phyloP scores from a whole-genome alignment of 495 filamentous ascomycete species.

The Oidiodendron maius region DNA sequence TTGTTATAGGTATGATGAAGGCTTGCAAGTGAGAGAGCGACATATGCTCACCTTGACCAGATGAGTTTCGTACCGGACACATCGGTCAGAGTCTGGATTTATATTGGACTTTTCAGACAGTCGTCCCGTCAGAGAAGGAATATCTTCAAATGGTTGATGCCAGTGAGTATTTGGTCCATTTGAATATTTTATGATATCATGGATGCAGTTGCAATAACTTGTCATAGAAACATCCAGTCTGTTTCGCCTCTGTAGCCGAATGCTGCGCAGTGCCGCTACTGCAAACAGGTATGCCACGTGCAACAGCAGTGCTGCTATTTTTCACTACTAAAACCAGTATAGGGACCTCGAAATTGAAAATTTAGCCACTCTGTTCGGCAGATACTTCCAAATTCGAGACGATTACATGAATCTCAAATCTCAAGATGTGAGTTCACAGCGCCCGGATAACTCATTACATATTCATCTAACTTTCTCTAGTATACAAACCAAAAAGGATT shows the following conservation, averaged over 20 bases:
- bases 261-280: conserved; percentile 20
- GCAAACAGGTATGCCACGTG: too few relatives aligned
- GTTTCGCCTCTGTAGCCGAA: conserved; percentile 24
- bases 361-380: background rate
- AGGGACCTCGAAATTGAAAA: conserved; percentile 6
- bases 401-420: background rate
- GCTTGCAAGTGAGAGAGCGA: too few relatives aligned
- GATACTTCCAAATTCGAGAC: background rate
- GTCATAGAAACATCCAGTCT: conserved; percentile 32
- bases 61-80: conserved; percentile 16
- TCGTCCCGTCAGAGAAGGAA: conserved; percentile 25
- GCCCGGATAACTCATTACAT: too few relatives aligned
- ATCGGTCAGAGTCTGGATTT: conserved; percentile 34
- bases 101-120: conserved; percentile 26
- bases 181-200: background rate
- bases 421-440: too few relatives aligned
- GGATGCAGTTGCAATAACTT: background rate
- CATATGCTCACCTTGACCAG: too few relatives aligned
- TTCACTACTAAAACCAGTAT: too few relatives aligned
- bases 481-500: too few relatives aligned
- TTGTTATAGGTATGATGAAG: too few relatives aligned
- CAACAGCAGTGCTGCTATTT: too few relatives aligned
- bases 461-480: too few relatives aligned
- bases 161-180: background rate
- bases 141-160: conserved; percentile 32